Conservation (phyloP, 2,329 filamentous ascomycete species). For the Stagonosporopsis rhizophila region DNA sequence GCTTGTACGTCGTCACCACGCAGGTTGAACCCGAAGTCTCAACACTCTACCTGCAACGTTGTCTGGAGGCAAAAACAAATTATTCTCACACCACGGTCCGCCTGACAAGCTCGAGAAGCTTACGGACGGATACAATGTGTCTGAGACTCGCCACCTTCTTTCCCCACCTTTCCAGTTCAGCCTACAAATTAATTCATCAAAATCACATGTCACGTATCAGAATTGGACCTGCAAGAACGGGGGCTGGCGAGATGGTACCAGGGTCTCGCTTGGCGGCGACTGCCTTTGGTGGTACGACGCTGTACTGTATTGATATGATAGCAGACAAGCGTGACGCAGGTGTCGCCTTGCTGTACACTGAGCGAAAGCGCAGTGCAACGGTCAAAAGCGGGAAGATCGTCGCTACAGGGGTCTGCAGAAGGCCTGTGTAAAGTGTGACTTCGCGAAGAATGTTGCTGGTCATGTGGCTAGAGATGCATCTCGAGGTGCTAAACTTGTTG, state of each 20-base stretch:
- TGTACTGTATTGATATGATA: conserved; percentile 7
- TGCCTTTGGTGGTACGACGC: conserved; percentile 8
- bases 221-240: conserved; percentile 11
- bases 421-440: not conserved
- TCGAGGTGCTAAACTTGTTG: conserved; percentile 5
- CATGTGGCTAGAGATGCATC: conserved; percentile 5
- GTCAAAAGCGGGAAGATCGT: conserved; percentile 11
- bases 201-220: conserved; percentile 8
- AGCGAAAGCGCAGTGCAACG: conserved; percentile 7
- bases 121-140: not conserved
- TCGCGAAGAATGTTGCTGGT: not conserved
- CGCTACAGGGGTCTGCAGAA: conserved; percentile 11
- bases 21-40: conserved; percentile 7
- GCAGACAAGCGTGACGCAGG: conserved; percentile 13
- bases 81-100: conserved; percentile 6
- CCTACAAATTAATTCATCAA: not conserved
- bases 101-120: conserved; percentile 4
- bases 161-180: conserved; percentile 1
- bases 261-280: conserved; percentile 13
- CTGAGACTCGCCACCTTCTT: not conserved
- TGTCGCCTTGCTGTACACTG: conserved; percentile 11
- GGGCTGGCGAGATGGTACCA: conserved; percentile 9
- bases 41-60: conserved; percentile 12
- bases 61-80: not conserved
- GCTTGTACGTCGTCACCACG: conserved; percentile 11